phyloP scores from a whole-genome alignment of 768 basidiomycete genomes.

The Russula griseocarnosa region DNA sequence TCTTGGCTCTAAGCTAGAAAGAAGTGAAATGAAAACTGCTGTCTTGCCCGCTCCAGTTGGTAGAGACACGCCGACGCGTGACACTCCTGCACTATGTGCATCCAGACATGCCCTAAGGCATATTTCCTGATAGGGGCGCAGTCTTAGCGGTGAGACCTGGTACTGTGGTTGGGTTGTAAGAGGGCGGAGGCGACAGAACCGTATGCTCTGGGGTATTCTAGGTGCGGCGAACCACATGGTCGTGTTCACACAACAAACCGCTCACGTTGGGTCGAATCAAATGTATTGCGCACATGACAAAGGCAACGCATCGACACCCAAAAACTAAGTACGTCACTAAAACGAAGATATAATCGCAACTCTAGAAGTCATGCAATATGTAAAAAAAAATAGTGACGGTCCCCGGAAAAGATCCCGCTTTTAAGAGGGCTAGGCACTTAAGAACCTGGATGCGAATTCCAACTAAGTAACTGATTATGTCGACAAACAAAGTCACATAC shows the following conservation, averaged over 20 bases:
- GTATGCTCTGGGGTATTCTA: background rate
- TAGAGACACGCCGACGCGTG: constrained; percentile 77
- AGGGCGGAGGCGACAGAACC: background rate
- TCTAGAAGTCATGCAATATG: constrained; percentile 37
- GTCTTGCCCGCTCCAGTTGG: constrained; percentile 90
- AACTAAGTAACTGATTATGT: background rate
- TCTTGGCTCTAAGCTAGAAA: constrained; percentile 53
- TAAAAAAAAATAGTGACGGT: constrained; percentile 34
- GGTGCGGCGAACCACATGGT: constrained; percentile 1
- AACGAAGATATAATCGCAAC: constrained; percentile 34
- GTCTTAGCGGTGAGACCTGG: constrained; percentile 33
- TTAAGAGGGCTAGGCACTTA: constrained; percentile 34
- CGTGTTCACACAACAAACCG: background rate
- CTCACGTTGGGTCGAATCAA: constrained; percentile 5
- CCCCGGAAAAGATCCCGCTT: constrained; percentile 20
- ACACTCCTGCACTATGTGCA: constrained; percentile 61
- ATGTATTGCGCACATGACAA: constrained; percentile 20
- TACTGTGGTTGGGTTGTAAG: background rate
- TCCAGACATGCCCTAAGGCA: constrained; percentile 74
- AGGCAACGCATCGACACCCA: constrained; percentile 28
- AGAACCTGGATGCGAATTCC: constrained; percentile 35
- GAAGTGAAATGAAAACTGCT: constrained; percentile 81
- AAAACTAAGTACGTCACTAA: constrained; percentile 28
- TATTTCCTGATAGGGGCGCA: constrained; percentile 86
- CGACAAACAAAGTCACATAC: constrained; percentile 40